Base-by-base conservation (phyloP, 2,329 filamentous ascomycete species). In the Talaromyces sp. region DNA sequence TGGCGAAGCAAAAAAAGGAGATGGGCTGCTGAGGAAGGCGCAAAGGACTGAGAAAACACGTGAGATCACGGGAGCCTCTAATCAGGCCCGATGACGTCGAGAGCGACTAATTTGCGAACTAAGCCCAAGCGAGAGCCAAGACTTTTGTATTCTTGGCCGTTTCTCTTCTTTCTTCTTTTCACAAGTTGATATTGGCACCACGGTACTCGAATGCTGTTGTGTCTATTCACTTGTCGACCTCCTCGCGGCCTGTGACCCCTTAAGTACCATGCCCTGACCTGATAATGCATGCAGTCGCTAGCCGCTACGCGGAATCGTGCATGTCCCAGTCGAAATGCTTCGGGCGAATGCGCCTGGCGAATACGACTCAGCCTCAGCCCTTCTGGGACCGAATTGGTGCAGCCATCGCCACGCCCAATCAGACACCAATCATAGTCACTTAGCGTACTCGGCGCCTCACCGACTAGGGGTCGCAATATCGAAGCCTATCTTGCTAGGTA, bases 41-140 rank as follows among this genome's bases (percentile, higher is more conserved):
- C n/a, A 27, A 27, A 47, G 23, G 44, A 8, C 31, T 27, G 50
- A 5, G 16, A 16, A 3, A 31, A 12, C 60, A 61, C 54, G 59
- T 61, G 59, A 57, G 59, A 54, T 61, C 59, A 57, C 59, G 50
- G 33, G 53, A 57, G 28, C 23, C 28, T 47, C 16, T 7, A 14
- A 6, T 18, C 18, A 47, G 42, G 36, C 4, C 23, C 16, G 50
- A 61, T 61, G 60, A 61, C 60, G 60, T 61, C 55, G 44, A 12
- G 14, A 14, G 31, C 42, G 51, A 52, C 59, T 47, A 54, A 14
- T 56, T 40, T 9, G 10, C 42, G 2, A 12, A 7, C 30, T 55
- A 31, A 33, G 12, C 52, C 52, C 23, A 33, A 34, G 31, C 31
- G 23, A 34, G 53, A 34, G 53, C 27, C 53, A 23, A 56, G 28